Evolutionary conservation across 257 asterid genomes (phyloP), one percentile per base, ranked within the genome.

Genomic region (Hygrophila difformis): DNA sequence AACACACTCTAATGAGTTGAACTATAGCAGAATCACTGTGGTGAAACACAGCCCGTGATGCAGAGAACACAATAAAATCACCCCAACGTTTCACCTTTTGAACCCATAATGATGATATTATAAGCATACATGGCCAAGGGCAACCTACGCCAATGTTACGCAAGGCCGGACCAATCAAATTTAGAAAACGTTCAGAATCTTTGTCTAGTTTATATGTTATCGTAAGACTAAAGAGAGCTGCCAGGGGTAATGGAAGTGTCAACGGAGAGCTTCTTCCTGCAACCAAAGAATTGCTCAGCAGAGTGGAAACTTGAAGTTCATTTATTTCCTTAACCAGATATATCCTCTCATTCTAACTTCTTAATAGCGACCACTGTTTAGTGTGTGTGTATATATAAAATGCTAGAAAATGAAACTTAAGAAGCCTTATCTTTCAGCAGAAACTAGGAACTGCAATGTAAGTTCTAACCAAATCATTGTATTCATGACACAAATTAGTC

Each of bases 61-160:
- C 95, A 14, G 84, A 68, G 74, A 78, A 86, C 39, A 86, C 78
- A n/a, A 86, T 69, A 56, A 72, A 86, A 71, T 86, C 96, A 29
- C 77, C 76, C 99, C 99, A 91, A 16, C 93, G 93, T 62, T 78
- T 91, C 22, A 80, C 94, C 75, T 91, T 91, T 57, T 82, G 95
- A 34, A 82, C 66, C 99, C 99, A 91, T 36, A 91, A 63, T 22
- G 99, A 73, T 39, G 81, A 67, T 57, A 74, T 66, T 53, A 91
- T 66, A 26, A 94, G 76, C 99, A 91, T 86, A 64, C 97, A 76
- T 46, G 99, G 99, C 99, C 97, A 91, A 7, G 99, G 99, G 64
- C 94, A 91, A 61, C 93, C 63, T 11, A 82, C 65, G 51, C 89
- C 82, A 41, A 91, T 86, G 67, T 77, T 62, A 51, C 48, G 70